Evolutionary conservation across 2,329 filamentous ascomycete genomes (phyloP), one percentile per base, ranked within the genome.

Genomic region (Myriosclerotinia curreyana): DNA sequence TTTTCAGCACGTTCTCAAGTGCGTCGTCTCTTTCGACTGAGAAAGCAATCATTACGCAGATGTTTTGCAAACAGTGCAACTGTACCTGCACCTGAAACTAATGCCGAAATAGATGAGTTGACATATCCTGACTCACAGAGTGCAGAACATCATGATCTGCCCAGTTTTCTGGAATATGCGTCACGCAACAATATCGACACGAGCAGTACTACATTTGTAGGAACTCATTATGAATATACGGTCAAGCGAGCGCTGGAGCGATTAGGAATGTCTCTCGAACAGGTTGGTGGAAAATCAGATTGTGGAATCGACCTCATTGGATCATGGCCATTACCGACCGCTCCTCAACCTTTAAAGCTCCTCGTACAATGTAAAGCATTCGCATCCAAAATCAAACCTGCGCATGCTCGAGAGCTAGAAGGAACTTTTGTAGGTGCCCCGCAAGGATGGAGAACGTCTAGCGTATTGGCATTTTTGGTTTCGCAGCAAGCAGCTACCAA

Each of bases 171-270:
- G 36, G 77, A 81, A 34, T 86, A 92, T 74, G 86, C 86, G 6
- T 68, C 67, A 36, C 82, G 82, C 58, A 81, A 77, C 0, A 79
- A 81, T 0, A 79, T 92, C 28, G 80, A 84, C 67, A 75, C 78
- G 0, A 76, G 74, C 5, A 85, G 83, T 20, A 86, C 84, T 0
- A 81, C 86, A 52, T 93, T 86, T 73, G 79, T 86, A 50, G 91
- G 91, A 68, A 94, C 90, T 0, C 84, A 83, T 74, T 94, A 90
- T 77, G 91, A 95, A 75, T 94, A 94, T 77, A 85, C 80, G 0
- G 83, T 86, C 3, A 81, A 83, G 7, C 73, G 76, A 5, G 77
- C 83, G 0, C 81, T 94, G 0, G 71, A 80, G 3, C 76, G 77
- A 1, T 82, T 89, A 60, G 86, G 87, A 62, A 90, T 94, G 77